Evolutionary conservation across 129 eudicot species (phyloP), one percentile per base, ranked within the genome.

Genomic region (Centaurea solstitialis): DNA sequence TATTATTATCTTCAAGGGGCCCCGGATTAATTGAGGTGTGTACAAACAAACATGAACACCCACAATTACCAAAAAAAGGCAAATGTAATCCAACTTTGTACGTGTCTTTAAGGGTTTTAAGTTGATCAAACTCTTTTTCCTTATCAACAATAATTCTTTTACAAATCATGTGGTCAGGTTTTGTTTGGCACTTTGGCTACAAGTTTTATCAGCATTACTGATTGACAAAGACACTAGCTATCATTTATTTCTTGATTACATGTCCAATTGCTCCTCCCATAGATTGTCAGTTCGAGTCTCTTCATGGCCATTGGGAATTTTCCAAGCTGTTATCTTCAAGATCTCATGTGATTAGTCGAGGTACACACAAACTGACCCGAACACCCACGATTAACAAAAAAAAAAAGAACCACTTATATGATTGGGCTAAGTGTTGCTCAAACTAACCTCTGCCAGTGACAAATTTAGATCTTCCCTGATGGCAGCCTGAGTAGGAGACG

Each of bases 401-500:
- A 47, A 12, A 13, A 53, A 22, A 24, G 64, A n/a, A 40, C 30
- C 4, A 10, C 8, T 40, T 66, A 28, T 66, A 57, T 65, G 72
- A 26, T 38, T 17, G 72, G 76, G 62, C 62, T 24, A 43, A 70
- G 23, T 70, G 18, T 62, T 39, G 81, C 81, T 13, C 15, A 78
- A 13, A 43, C 83, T 40, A 73, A 93, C 98, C 97, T 93, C 82
- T 17, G 98, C 87, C 26, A 93, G 73, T 39, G 94, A 82, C 40
- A 93, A 78, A 70, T 85, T 80, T 26, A 93, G 83, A 76, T 93
- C 98, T 75, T 88, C 89, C 78, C 89, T 88, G 53, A 93, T 91
- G 17, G 91, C 92, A 81, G 90, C 82, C 81, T 93, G 98, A 64
- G 92, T 84, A 6, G 98, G 98, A 39, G 98, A 91, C 18, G 98